Evolutionary conservation across 2,329 filamentous ascomycete species (phyloP).

Genomic region (Monosporascus ibericus): DNA sequence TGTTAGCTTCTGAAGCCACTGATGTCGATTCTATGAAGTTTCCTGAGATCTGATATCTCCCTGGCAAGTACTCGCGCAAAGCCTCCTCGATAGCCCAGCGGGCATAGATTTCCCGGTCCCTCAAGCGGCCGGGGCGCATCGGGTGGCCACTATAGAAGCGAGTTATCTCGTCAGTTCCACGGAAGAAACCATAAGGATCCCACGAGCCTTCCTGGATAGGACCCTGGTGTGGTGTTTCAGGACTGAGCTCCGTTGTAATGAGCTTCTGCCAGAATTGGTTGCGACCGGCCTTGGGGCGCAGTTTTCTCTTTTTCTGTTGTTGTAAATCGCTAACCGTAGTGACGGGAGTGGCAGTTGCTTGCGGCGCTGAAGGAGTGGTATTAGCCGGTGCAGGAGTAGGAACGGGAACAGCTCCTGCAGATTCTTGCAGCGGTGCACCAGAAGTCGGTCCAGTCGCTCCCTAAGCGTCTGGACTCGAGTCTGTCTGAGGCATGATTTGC

Average conservation of each 20-base stretch:
- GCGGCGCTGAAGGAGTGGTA: too few species aligned
- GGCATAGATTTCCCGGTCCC: constrained; percentile 13
- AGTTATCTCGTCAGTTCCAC: neutral
- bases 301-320: neutral
- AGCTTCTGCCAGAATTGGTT: neutral
- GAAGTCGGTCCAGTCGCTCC: too few species aligned
- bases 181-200: neutral
- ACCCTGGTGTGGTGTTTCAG: neutral
- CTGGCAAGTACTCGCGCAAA: constrained; percentile 7
- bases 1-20: neutral
- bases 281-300: neutral
- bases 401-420: too few species aligned
- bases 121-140: neutral
- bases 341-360: too few species aligned
- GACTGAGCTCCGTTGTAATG: neutral
- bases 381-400: too few species aligned
- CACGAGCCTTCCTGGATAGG: neutral
- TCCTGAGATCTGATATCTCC: constrained; percentile 10
- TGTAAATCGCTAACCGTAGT: too few species aligned
- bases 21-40: constrained; percentile 12
- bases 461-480: too few species aligned
- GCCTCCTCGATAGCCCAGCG: constrained; percentile 13
- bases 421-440: too few species aligned
- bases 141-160: constrained; percentile 6
- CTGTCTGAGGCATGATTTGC: too few species aligned